Evolutionary conservation across 139 green algal species (phyloP), one percentile per base, ranked within the genome.

Genomic region (Asterochloris sp.): DNA sequence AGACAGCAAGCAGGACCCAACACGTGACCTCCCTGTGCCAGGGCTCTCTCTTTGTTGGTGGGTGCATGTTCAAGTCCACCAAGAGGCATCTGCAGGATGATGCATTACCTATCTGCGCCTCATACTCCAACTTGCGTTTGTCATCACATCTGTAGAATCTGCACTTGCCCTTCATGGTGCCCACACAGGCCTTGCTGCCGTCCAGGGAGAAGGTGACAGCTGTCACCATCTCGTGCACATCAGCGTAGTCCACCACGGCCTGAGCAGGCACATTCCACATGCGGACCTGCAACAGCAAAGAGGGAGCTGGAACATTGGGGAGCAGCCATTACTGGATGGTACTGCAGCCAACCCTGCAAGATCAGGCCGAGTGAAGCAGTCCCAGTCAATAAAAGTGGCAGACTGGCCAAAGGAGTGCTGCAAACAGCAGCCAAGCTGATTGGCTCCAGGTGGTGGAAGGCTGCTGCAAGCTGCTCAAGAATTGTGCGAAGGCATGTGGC

Each of bases 221-320:
- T 0, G 96, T 98, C 47, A 98, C 89, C 92, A 98, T 95, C 87
- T 99, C 96, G 81, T 93, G 92, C 83, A 97, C 86, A 83, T 97
- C 90, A 60, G 92, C 90, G 74, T 85, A 95, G 74, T 91, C 90
- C 66, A 91, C 73, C 82, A 98, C 95, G 0, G 73, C 64, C 78
- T 91, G 85, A 76, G 96, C 92, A 1, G 94, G 89, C 29, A 98
- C 92, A 85, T 92, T 96, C 95, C 95, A 98, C 61, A 98, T 77
- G 60, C 95, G 88, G 62, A 96, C 78, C 90, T 92, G 81, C 73
- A 26, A 62, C 8, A 79, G 19, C 19, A 76, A 1, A 90, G 84
- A 90, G 84, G 75, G 38, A 54, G 38, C 6, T 6, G 6, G 38
- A 54, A 54, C 38, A 2, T 54, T 54, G 38, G 38, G 38, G 38